Conservation (phyloP, 2,329 filamentous ascomycete genomes). For the Pyrenophora graminea region DNA sequence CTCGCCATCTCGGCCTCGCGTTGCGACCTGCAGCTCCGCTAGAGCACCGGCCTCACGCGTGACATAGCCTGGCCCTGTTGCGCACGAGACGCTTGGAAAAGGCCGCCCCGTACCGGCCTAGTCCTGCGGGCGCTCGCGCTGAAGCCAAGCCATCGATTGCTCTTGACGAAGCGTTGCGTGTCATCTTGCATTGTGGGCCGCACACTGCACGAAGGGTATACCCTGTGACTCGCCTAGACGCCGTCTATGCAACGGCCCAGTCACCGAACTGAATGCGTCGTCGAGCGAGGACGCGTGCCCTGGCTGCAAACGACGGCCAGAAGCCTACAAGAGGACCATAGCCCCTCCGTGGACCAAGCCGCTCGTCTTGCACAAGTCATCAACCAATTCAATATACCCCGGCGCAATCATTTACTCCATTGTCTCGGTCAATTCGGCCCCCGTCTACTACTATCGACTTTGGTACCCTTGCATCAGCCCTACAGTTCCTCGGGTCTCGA, state of each 20-base stretch:
- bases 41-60: constrained; percentile 21
- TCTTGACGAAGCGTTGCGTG: constrained; percentile 30
- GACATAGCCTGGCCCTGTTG: constrained; percentile 23
- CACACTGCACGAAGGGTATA: constrained; percentile 24
- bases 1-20: constrained; percentile 15
- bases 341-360: constrained; percentile 18
- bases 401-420: background rate
- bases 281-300: constrained; percentile 21
- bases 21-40: constrained; percentile 21
- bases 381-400: background rate
- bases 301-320: background rate
- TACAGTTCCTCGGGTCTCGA: constrained; percentile 21
- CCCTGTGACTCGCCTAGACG: constrained; percentile 37
- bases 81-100: constrained; percentile 19
- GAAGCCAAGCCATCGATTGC: constrained; percentile 21
- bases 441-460: constrained; percentile 10
- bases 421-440: constrained; percentile 5
- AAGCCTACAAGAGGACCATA: constrained; percentile 33
- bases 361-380: constrained; percentile 4
- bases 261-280: constrained; percentile 23
- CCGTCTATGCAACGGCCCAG: constrained; percentile 28
- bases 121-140: constrained; percentile 23
- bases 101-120: constrained; percentile 21
- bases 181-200: constrained; percentile 36
- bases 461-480: constrained; percentile 20